phyloP scores from a whole-genome alignment of 2,329 filamentous ascomycete species.

The Didymella exigua region DNA sequence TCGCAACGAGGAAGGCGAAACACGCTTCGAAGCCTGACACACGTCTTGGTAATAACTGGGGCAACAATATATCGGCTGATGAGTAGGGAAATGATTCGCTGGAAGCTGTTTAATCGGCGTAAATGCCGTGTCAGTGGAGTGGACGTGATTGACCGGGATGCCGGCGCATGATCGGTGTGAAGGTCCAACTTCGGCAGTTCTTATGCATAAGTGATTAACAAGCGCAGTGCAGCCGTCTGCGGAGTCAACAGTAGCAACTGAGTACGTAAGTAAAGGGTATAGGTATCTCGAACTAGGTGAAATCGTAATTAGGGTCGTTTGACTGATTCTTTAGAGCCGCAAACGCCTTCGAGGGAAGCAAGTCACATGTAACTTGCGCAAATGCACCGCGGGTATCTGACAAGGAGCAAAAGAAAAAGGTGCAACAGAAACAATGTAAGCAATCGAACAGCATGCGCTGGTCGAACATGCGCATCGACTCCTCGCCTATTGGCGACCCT shows the following conservation, averaged over 20 bases:
- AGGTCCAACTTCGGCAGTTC: conserved; percentile 1
- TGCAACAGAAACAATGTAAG: not conserved
- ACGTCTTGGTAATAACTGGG: not conserved
- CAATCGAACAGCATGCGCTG: not conserved
- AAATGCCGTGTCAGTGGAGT: not conserved
- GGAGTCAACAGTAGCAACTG: conserved; percentile 14
- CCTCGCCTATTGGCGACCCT: not conserved
- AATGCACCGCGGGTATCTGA: conserved; percentile 4
- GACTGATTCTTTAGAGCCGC: not conserved
- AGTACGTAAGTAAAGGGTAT: conserved; percentile 5
- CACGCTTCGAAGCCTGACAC: not conserved
- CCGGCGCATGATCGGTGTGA: conserved; percentile 1
- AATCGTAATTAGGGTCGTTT: conserved; percentile 6
- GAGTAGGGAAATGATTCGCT: not conserved
- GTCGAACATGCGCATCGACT: not conserved
- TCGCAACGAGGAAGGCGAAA: not conserved
- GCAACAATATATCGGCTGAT: not conserved
- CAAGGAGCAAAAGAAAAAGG: not conserved
- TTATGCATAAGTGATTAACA: not conserved
- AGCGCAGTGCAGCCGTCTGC: not conserved
- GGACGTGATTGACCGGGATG: not conserved
- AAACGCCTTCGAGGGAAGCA: not conserved
- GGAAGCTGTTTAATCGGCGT: not conserved
- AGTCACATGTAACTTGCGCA: not conserved
- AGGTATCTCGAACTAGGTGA: conserved; percentile 16